Evolutionary conservation across 129 eudicot genomes (phyloP).

Genomic region (Chrysanthemum makinoi): DNA sequence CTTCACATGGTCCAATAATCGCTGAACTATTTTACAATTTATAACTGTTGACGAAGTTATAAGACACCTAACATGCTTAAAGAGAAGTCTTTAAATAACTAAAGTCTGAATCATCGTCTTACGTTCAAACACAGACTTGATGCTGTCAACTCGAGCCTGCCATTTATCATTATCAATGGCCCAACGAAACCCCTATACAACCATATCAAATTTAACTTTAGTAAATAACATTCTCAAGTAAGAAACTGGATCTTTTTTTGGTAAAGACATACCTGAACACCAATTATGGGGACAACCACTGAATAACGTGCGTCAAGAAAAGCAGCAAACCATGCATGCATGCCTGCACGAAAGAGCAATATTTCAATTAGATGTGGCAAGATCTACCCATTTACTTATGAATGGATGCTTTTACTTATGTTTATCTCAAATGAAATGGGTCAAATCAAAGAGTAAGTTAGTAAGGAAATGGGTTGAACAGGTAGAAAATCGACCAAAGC

Average conservation of each 20-base stretch:
- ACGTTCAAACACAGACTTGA: constrained; percentile 89
- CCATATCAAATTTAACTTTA: constrained; percentile 14
- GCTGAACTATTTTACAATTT: not conserved
- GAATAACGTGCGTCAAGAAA: constrained; percentile 83
- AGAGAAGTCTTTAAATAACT: no score
- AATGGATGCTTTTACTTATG: no score
- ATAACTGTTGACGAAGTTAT: no score
- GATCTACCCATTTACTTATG: no score
- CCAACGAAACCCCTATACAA: constrained; percentile 86
- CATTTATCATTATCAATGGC: constrained; percentile 90
- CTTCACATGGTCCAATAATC: not conserved
- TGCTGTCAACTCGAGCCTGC: constrained; percentile 92
- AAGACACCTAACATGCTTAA: no score
- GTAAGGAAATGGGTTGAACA: no score
- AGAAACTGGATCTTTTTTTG: constrained; percentile 1
- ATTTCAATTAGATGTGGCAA: not conserved
- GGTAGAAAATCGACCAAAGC: no score
- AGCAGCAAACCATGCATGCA: constrained; percentile 99
- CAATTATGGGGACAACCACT: constrained; percentile 86
- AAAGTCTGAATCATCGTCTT: constrained; percentile 2
- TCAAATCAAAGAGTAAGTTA: no score
- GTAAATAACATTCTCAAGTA: constrained; percentile 11
- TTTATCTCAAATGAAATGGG: no score
- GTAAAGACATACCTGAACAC: constrained; percentile 72
- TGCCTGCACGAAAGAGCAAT: constrained; percentile 47